Evolutionary conservation across 2,329 filamentous ascomycete species (phyloP).

Genomic region (Fusarium piperis): DNA sequence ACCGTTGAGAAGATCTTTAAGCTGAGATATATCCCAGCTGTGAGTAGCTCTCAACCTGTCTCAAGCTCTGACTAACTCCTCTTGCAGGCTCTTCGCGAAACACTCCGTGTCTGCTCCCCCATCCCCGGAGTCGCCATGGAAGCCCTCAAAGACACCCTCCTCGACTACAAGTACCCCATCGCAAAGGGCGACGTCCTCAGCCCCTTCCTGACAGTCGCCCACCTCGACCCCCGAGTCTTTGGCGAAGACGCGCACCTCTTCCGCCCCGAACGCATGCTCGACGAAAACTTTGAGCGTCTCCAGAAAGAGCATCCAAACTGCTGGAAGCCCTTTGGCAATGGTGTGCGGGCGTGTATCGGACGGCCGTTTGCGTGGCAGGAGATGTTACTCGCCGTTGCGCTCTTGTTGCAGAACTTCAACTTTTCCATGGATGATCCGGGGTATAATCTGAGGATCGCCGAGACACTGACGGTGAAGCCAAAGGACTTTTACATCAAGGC

Average conservation of each 20-base stretch:
- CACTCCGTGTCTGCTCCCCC: conserved; percentile 41
- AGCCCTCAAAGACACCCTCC: conserved; percentile 53
- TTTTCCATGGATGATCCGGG: conserved; percentile 67
- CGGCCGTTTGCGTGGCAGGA: conserved; percentile 66
- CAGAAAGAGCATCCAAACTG: conserved; percentile 44
- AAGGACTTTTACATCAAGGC: conserved; percentile 69
- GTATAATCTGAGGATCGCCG: conserved; percentile 62
- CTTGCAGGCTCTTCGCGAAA: conserved; percentile 64
- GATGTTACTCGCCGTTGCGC: conserved; percentile 56
- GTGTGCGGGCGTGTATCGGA: conserved; percentile 62
- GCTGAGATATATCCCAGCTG: conserved; percentile 70
- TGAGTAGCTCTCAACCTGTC: background rate
- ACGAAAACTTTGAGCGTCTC: conserved; percentile 56
- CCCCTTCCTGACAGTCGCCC: conserved; percentile 58
- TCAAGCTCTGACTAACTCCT: background rate
- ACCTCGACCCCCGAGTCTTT: conserved; percentile 65
- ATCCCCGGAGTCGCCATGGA: conserved; percentile 44
- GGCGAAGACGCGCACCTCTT: conserved; percentile 67
- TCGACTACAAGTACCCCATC: conserved; percentile 65
- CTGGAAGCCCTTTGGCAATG: conserved; percentile 66
- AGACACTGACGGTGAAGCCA: conserved; percentile 68
- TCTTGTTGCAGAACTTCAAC: conserved; percentile 74
- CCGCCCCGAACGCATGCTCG: conserved; percentile 69
- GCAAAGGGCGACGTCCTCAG: conserved; percentile 55
- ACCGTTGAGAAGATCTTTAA: conserved; percentile 67